Base-by-base conservation (phyloP, 2,329 filamentous ascomycete genomes). In the Fusarium sp. region DNA sequence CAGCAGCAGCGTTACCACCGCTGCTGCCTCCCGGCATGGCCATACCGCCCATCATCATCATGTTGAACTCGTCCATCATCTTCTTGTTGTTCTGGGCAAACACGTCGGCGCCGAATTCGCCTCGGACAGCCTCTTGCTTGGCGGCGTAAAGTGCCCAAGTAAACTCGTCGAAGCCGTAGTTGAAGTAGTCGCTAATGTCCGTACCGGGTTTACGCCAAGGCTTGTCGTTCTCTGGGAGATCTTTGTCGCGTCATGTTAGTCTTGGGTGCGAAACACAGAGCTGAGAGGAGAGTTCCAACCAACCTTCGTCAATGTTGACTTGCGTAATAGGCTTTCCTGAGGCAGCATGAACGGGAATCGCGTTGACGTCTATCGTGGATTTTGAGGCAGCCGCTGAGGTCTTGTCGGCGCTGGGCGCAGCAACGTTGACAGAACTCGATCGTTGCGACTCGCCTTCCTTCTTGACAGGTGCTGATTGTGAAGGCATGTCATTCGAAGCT, bases 131-230 rank as follows among this genome's bases (percentile, higher is more conserved):
- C 74, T 96, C 92, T 81, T 98, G 96, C 79, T 97, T 97, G 68
- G 94, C 87, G 35, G 95, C 95, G 81, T 99, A 99, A 62, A 95
- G 90, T 7, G 95, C 93, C 96, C 96, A 99, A 1, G 95, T 98
- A 83, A 98, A 98, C 83, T 98, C 96, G 84, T 98, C 96, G 80
- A 98, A 98, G 67, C 96, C 96, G 83, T 98, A 98, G 86, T 98
- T 98, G 89, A 98, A 98, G 84, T 97, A 98, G 81, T 99, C 96
- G 68, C 93, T 96, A 63, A 98, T 91, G 79, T 99, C 96, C 12
- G 96, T 95, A 55, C 96, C 96, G 0, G 96, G 96, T 73, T 95
- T 92, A 51, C 96, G 92, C 96, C 96, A 99, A 20, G 96, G 95
- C 82, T 98, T 98, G 72, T 95, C 93, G 78, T 95, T 94, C 9